phyloP scores from a whole-genome alignment of 306 rosid species.

The Pyrus bretschneideri region DNA sequence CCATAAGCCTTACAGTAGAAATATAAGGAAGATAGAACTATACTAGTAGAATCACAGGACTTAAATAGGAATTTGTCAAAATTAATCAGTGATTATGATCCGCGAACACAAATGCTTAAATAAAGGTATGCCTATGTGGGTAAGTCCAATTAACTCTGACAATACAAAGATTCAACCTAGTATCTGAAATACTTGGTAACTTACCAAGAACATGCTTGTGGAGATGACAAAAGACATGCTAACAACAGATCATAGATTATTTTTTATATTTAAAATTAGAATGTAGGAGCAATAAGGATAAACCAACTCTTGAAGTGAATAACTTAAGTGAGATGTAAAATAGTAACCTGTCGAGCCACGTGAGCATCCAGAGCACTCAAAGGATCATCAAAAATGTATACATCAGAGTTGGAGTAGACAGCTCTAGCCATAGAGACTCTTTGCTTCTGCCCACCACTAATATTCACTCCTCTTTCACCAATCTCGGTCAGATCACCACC shows the following conservation, averaged over 20 bases:
- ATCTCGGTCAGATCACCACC: slow-evolving; percentile 81
- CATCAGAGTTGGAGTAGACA: slow-evolving; percentile 66
- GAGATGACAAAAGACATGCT: not conserved
- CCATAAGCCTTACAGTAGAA: not conserved
- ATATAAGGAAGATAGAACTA: not conserved
- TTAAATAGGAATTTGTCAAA: not conserved
- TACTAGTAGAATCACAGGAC: not conserved
- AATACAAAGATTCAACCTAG: not conserved
- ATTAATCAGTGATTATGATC: not conserved
- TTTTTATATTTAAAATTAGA: not conserved
- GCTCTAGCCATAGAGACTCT: slow-evolving; percentile 85
- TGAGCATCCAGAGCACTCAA: slow-evolving; percentile 83
- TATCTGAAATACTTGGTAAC: not conserved
- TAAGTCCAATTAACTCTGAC: not conserved
- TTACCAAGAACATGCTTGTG: not conserved
- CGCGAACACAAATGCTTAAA: not conserved
- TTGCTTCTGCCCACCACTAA: slow-evolving; percentile 88
- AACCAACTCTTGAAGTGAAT: not conserved
- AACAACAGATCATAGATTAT: not conserved
- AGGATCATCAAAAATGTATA: slow-evolving; percentile 75
- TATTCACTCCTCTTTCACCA: slow-evolving; percentile 85
- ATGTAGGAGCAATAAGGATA: not conserved
- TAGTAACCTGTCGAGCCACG: slow-evolving; percentile 62
- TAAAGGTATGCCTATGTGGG: not conserved
- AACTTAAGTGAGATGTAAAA: slow-evolving; percentile 2